A percentile compares a stretch with the other conserved stretches of the same genome.
These are phyloP conservation scores for Cystobasidium slooffiae DNA, from an alignment of 1,284 basidiomycete genomes.

Conservation along the genomic window DNA sequence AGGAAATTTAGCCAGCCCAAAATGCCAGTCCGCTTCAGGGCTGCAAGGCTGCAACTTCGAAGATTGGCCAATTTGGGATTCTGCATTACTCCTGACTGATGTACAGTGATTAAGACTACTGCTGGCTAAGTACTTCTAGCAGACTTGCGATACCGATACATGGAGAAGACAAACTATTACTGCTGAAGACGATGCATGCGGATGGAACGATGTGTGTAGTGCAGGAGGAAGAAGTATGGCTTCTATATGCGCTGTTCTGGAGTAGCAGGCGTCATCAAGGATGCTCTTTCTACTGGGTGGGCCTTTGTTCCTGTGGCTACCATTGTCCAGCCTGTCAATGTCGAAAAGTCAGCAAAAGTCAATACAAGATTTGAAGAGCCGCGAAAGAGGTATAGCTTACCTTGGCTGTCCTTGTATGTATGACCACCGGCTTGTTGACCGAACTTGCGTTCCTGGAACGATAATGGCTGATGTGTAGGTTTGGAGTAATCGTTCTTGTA, in stretches of 20 bases:
- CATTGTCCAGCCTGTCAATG: conserved; percentile 33
- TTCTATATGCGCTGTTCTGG: neutral
- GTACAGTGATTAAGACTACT: too few relatives aligned
- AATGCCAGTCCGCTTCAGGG: too few relatives aligned
- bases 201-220: conserved; percentile 1
- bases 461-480: conserved; percentile 25
- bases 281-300: conserved; percentile 22
- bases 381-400: neutral
- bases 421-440: conserved; percentile 39
- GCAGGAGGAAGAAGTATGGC: neutral
- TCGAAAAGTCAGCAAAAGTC: neutral
- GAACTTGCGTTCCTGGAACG: conserved; percentile 33
- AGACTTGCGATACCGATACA: too few relatives aligned
- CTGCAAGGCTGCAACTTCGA: too few relatives aligned
- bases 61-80: too few relatives aligned
- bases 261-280: conserved; percentile 2
- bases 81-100: too few relatives aligned
- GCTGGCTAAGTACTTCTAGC: too few relatives aligned
- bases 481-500: conserved; percentile 14
- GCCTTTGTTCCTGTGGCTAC: conserved; percentile 16
- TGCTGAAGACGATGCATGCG: too few relatives aligned
- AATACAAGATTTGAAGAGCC: neutral
- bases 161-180: too few relatives aligned
- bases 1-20: too few relatives aligned
- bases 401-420: conserved; percentile 38